Conservation (phyloP, 2,329 filamentous ascomycete species). For the Fulvia fulva region DNA sequence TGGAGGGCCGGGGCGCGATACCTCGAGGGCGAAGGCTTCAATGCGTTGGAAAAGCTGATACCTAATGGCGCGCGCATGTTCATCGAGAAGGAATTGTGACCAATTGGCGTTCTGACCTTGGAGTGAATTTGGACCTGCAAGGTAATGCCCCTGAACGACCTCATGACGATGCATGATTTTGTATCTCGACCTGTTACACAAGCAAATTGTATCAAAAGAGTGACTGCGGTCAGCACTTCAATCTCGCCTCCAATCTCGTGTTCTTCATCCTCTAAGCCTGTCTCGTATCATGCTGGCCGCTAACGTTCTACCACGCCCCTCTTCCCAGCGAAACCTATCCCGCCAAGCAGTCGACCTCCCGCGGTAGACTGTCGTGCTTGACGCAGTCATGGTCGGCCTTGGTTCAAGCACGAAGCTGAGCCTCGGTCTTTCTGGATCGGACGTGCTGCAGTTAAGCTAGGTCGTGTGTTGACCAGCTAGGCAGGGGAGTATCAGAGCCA, state of each 20-base stretch:
- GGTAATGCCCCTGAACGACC: too few species aligned
- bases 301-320: not conserved
- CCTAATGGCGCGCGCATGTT: too few species aligned
- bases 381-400: not conserved
- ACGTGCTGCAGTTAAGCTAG: not conserved
- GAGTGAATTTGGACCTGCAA: not conserved
- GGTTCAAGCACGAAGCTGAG: too few species aligned
- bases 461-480: not conserved
- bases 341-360: too few species aligned
- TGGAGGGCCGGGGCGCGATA: too few species aligned
- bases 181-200: slow-evolving; percentile 7
- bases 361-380: not conserved
- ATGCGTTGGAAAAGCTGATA: too few species aligned
- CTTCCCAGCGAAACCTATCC: not conserved
- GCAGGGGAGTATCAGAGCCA: not conserved
- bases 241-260: not conserved
- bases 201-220: slow-evolving; percentile 20
- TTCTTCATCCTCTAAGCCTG: not conserved
- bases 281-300: not conserved
- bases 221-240: slow-evolving; percentile 21
- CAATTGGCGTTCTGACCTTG: too few species aligned
- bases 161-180: not conserved
- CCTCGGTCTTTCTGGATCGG: not conserved
- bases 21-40: too few species aligned
- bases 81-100: too few species aligned